Evolutionary conservation across 139 green algal genomes (phyloP), one percentile per base, ranked within the genome.

Genomic region (Chlamydomonas incerta): DNA sequence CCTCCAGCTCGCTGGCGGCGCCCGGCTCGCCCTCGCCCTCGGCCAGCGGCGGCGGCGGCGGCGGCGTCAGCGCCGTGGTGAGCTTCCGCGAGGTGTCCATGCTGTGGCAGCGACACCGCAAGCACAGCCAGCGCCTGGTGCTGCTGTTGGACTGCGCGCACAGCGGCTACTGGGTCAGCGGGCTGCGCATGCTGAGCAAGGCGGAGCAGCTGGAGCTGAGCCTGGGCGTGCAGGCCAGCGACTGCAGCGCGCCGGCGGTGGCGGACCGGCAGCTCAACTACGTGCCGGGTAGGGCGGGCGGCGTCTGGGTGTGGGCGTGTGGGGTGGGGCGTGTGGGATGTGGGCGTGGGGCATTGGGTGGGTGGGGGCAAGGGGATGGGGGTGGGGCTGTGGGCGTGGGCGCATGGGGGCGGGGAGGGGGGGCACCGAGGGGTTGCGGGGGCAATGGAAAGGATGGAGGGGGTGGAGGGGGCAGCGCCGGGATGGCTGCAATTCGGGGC

Each of bases 51-150:
- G 41, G 6, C 41, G 41, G 6, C 8, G 23, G 57, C 57, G 57
- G 20, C 57, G 57, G 9, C 23, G 57, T 26, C 57, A 35, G 13
- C n/a, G 63, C 13, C 6, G 75, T 83, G 35, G 55, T 83, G 14
- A 62, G 34, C 55, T 83, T 83, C 58, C 60, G 75, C 5, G 75
- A 83, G 75, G 35, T 83, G n/a, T 83, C 75, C 21, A 83, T 83
- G 75, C 58, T 83, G 60, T 83, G 75, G 75, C 75, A 83, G 75
- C 75, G 75, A 26, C 20, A 83, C 75, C 75, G 75, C 60, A 83
- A 83, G 35, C 75, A 83, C 62, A 83, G 75, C 37, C 75, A 83
- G 58, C 75, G 75, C 23, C 75, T 83, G 75, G 75, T 83, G 60
- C 75, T 83, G 75, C 75, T 83, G 62, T 41, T 83, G 60, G 75